These are phyloP conservation scores for Cordyceps javanica DNA, from an alignment of 2,329 filamentous ascomycete genomes.

Conservation along the genomic window DNA sequence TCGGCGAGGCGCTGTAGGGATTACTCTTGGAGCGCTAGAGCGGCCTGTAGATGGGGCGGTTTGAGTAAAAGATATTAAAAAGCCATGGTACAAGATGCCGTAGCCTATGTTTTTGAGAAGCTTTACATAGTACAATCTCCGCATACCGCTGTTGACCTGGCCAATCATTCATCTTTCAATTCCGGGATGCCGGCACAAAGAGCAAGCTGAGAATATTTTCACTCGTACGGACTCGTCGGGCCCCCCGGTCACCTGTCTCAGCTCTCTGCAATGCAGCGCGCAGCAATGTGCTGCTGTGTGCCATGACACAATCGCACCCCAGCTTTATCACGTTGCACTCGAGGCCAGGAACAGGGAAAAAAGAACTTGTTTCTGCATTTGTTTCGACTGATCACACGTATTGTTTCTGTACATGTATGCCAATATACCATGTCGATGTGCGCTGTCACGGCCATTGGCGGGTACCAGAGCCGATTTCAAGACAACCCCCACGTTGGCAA, in stretches of 20 bases:
- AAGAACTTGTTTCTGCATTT: not conserved
- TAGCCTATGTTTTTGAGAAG: not conserved
- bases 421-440: not conserved
- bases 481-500: not conserved
- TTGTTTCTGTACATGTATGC: not conserved
- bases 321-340: not conserved
- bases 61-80: conserved; percentile 3
- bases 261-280: not conserved
- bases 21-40: not conserved
- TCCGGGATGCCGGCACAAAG: not conserved
- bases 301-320: not conserved
- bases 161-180: not conserved
- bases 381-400: not conserved
- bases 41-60: not conserved
- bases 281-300: not conserved
- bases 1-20: not conserved
- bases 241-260: not conserved
- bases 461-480: conserved; percentile 5
- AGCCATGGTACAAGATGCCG: not conserved
- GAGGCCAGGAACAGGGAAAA: not conserved
- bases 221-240: not conserved
- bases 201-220: not conserved
- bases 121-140: no score
- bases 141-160: not conserved
- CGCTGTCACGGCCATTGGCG: not conserved